Conservation (phyloP, 352 stramenopile genomes). For the Phytophthora constricta region DNA sequence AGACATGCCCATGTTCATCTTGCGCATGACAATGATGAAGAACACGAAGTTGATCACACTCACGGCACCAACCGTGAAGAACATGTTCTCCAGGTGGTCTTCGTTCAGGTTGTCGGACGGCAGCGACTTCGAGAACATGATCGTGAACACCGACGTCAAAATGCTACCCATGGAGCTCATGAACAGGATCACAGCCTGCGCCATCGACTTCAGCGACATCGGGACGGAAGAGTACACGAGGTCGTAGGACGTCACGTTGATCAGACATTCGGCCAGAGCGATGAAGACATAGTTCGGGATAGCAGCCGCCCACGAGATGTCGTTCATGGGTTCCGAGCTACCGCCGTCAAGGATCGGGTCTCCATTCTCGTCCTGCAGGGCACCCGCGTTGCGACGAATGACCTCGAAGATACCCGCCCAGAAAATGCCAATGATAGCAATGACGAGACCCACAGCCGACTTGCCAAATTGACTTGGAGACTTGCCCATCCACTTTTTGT, state of each 20-base stretch:
- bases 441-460: conserved; percentile 21
- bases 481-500: conserved; percentile 24
- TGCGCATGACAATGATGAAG: conserved; percentile 49
- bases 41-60: conserved; percentile 49
- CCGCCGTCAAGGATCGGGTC: conserved; percentile 40
- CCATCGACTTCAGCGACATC: conserved; percentile 48
- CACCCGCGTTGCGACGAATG: conserved; percentile 46
- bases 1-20: conserved; percentile 51
- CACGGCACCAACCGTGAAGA: conserved; percentile 51
- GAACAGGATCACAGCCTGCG: conserved; percentile 40
- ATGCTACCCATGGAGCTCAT: conserved; percentile 45
- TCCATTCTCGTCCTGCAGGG: conserved; percentile 30
- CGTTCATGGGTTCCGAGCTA: conserved; percentile 53
- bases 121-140: conserved; percentile 48
- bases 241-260: conserved; percentile 64
- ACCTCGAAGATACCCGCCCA: conserved; percentile 47
- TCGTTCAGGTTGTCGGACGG: conserved; percentile 45
- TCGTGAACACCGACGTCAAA: conserved; percentile 45
- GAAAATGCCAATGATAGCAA: conserved; percentile 34
- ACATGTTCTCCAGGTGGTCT: conserved; percentile 56
- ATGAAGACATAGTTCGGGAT: conserved; percentile 62
- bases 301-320: conserved; percentile 50
- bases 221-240: conserved; percentile 64
- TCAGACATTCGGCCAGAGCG: conserved; percentile 53
- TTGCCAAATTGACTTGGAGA: conserved; percentile 37